Evolutionary conservation across 2,329 filamentous ascomycete genomes (phyloP).

Genomic region (Ploettnerulaceae sp.): DNA sequence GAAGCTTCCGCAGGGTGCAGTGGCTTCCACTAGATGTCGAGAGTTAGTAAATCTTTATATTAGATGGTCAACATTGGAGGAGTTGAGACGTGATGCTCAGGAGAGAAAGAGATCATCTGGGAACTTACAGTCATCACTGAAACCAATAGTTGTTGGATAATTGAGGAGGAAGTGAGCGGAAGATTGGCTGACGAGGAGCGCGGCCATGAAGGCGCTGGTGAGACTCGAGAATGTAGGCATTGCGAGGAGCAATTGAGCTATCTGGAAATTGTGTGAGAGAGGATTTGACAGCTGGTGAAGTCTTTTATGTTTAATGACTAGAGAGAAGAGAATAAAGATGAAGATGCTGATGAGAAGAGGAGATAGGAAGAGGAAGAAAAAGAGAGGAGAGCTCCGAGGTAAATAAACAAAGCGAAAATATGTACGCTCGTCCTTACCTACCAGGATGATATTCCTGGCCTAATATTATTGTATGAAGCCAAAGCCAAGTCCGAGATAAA

Average conservation of each 20-base stretch:
- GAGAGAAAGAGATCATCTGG: no score
- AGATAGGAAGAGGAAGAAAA: not conserved
- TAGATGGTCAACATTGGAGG: not conserved
- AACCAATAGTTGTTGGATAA: slow-evolving; percentile 45
- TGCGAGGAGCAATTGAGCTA: not conserved
- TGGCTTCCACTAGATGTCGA: slow-evolving; percentile 31
- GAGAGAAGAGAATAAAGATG: not conserved
- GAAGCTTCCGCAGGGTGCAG: slow-evolving; percentile 52
- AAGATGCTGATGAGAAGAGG: not conserved
- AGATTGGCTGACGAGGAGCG: slow-evolving; percentile 26
- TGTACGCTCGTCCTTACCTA: no score
- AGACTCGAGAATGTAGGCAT: slow-evolving; percentile 10
- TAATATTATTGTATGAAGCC: no score
- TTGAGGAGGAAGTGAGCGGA: slow-evolving; percentile 53
- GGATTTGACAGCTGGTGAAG: not conserved
- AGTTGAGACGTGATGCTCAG: not conserved
- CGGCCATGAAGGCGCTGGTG: slow-evolving; percentile 10
- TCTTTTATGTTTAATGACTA: not conserved
- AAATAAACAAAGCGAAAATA: not conserved
- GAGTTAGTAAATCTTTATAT: not conserved
- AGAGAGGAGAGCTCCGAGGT: not conserved
- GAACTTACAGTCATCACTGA: slow-evolving; percentile 40
- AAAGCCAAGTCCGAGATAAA: no score
- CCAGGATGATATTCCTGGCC: no score
- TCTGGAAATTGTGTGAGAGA: not conserved